Percentiles rank a stretch among this genome's conserved stretches.
Evolutionary conservation across 257 asterid genomes (phyloP).

Genomic region (Striga asiatica): DNA sequence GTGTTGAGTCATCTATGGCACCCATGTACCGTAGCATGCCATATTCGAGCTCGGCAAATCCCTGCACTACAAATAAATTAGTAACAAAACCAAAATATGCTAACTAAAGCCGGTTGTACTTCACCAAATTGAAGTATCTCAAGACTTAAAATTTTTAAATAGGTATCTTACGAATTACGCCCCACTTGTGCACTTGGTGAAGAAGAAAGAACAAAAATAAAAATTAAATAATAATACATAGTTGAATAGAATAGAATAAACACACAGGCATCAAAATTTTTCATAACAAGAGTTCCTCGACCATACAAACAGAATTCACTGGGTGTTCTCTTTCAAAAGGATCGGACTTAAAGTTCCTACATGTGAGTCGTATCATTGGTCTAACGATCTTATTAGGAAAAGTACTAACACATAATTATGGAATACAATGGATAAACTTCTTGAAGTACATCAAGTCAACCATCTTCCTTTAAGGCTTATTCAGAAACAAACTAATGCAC

Average conservation of each 20-base stretch:
- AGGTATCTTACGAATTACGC: too few relatives aligned
- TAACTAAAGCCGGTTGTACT: neutral
- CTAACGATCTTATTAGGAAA: neutral
- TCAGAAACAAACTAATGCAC: neutral
- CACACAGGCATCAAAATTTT: neutral
- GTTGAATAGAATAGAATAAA: too few relatives aligned
- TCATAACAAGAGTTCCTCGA: neutral
- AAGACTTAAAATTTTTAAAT: too few relatives aligned
- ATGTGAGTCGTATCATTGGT: neutral
- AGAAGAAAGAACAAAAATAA: too few relatives aligned
- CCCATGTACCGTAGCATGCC: slow-evolving; percentile 98
- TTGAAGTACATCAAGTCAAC: neutral
- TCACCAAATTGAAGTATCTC: too few relatives aligned
- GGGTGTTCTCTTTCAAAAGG: too few relatives aligned
- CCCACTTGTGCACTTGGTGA: too few relatives aligned
- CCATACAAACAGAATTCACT: too few relatives aligned
- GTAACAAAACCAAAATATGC: slow-evolving; percentile 2
- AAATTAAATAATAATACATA: too few relatives aligned
- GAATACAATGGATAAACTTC: neutral
- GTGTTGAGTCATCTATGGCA: slow-evolving; percentile 78
- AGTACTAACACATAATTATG: too few relatives aligned
- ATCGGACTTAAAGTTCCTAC: neutral
- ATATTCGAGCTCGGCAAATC: slow-evolving; percentile 95
- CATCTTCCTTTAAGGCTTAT: neutral
- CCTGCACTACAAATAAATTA: slow-evolving; percentile 33